Evolutionary conservation across 73 alveolate genomes (phyloP), one percentile per base, ranked within the genome.

Genomic region (Paramecium primaurelia): DNA sequence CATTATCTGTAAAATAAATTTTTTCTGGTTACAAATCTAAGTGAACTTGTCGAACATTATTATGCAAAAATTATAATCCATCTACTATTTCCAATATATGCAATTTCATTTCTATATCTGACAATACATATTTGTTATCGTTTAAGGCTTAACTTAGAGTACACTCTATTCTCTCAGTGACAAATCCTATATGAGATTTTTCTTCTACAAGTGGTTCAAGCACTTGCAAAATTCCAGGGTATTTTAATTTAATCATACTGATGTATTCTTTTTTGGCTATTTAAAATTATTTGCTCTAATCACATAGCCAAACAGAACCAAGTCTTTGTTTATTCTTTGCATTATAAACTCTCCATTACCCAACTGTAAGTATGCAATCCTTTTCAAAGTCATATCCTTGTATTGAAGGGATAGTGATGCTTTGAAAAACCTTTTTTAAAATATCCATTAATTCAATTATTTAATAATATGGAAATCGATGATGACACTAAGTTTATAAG

Each of bases 261-360:
- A 18, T 25, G 28, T 80, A 80, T 80, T 80, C 91, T 44, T 80
- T 80, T 80, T 80, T 80, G 30, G 88, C 91, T 3, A 32, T 45
- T 45, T 34, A 18, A 80, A 45, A 45, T 47, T 80, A 47, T 47
- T 40, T 37, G 58, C 59, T 80, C 47, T 42, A 16, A 42, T 80
- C 91, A 26, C 91, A 80, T 45, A 80, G 49, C 91, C 91, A 80
- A 26, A 80, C 91, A 2, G 91, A 80, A 1, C 91, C 91, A 58
- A 80, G 18, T n/a, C 58, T 80, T 80, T 20, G 16, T 80, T 80
- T 80, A n/a, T 49, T 80, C 34, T 80, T 47, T 7, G 64, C 91
- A 80, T 80, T 80, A 47, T 80, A 80, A 42, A 80, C 49, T 49
- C 58, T 80, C 91, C 91, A 80, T 4, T 47, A 22, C 3, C 77